These are phyloP conservation scores for Neopestalotiopsis sp. DNA, from an alignment of 2,329 filamentous ascomycete species.

Conservation along the genomic window DNA sequence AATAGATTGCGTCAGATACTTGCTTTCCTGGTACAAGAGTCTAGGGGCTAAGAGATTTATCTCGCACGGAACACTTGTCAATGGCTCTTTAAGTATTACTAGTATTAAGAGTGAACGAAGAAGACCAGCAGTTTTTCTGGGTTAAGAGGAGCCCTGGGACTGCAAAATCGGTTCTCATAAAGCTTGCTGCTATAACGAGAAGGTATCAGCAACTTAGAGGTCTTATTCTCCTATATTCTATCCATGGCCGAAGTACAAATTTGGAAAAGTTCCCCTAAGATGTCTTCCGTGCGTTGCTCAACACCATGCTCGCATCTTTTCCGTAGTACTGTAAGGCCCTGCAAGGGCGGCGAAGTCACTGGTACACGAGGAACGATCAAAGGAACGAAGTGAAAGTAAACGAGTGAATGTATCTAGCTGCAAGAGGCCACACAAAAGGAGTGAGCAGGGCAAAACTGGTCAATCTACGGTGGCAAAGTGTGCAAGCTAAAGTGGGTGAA, in stretches of 20 bases:
- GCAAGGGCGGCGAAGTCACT: no score
- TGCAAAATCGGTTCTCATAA: neutral
- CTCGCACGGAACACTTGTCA: neutral
- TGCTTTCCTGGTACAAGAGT: neutral
- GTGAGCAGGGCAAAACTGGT: no score
- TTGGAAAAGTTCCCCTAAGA: neutral
- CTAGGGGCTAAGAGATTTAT: neutral
- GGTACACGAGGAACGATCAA: no score
- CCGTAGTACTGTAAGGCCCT: no score
- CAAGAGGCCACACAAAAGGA: no score
- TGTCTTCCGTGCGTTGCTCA: neutral
- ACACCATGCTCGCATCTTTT: neutral
- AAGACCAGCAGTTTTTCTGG: neutral
- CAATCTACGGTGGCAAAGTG: no score
- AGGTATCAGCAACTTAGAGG: no score
- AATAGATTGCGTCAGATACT: neutral
- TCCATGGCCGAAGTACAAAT: neutral
- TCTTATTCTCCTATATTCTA: neutral
- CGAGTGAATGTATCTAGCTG: no score
- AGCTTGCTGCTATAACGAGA: neutral
- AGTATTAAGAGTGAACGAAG: neutral
- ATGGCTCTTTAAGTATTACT: neutral
- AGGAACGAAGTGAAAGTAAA: no score
- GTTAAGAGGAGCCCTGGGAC: neutral
- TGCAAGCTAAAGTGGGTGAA: no score